Evolutionary conservation across 1,139 yeast genomes (phyloP), one percentile per base, ranked within the genome.

Genomic region (Chernovozyma aurita): DNA sequence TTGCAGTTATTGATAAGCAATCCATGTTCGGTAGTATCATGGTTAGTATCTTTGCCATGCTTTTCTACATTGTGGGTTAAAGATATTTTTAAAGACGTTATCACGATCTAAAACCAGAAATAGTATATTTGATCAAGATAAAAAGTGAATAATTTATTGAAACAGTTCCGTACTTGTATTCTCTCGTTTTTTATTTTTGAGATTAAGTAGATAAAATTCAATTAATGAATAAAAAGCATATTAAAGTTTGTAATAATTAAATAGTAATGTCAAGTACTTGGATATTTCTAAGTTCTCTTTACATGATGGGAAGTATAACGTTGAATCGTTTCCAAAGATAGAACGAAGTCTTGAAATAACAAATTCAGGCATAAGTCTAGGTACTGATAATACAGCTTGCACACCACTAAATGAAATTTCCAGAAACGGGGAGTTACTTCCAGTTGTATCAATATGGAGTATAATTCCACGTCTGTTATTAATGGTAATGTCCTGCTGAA

Each of bases 21-120:
- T 32, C 35, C 15, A 13, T 32, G 8, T 17, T 32, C 20, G 22
- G 24, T 4, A 20, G 17, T 15, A 27, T 32, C 6, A 21, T 28
- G 26, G 35, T 22, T 12, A 17, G 30, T 26, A 13, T 32, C 15
- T 32, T 32, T 13, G 20, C 30, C 15, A 26, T 27, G 12, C 21
- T 28, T 28, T 32, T 14, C 24, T 26, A 26, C 35, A 14, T 26
- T 13, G 18, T 32, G 11, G 30, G 18, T 24, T 31, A 31, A 14
- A 11, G 15, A n/a, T n/a, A n/a, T n/a, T n/a, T n/a, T n/a, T n/a
- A n/a, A n/a, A n/a, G n/a, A n/a, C n/a, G n/a, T n/a, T n/a, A n/a
- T n/a, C n/a, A n/a, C n/a, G n/a, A n/a, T n/a, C n/a, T n/a, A n/a
- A n/a, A n/a, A n/a, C n/a, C n/a, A n/a, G n/a, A n/a, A n/a, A n/a